These are phyloP conservation scores for Karstenula rhodostoma DNA, from an alignment of 2,329 filamentous ascomycete genomes.

Conservation along the genomic window DNA sequence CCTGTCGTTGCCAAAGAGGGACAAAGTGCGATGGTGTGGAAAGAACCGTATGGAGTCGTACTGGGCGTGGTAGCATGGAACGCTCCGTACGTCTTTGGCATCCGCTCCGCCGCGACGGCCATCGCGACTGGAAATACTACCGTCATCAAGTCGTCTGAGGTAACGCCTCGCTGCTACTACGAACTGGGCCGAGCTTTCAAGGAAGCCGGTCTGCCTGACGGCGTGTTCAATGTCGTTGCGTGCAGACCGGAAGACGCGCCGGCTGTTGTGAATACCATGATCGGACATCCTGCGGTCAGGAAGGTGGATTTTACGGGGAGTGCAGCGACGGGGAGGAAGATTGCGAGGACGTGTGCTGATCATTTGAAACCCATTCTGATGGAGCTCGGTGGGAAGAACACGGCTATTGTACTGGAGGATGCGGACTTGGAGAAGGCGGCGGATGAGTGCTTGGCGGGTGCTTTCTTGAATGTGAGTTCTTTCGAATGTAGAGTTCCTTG, in stretches of 20 bases:
- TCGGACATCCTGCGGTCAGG: conserved; percentile 69
- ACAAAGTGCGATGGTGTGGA: conserved; percentile 68
- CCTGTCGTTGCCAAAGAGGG: conserved; percentile 56
- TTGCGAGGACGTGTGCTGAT: conserved; percentile 18
- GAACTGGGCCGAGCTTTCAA: conserved; percentile 23
- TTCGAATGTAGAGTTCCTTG: too few species aligned
- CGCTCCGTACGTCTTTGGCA: conserved; percentile 53
- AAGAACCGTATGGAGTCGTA: conserved; percentile 79
- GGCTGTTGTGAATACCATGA: conserved; percentile 69
- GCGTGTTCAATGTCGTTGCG: conserved; percentile 74
- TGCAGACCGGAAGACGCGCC: conserved; percentile 66
- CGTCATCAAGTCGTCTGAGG: conserved; percentile 30
- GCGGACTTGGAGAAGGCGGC: conserved; percentile 77
- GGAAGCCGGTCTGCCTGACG: conserved; percentile 76
- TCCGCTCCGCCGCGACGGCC: conserved; percentile 55
- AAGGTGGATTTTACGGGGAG: conserved; percentile 80
- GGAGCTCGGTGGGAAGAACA: conserved; percentile 86
- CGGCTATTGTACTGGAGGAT: conserved; percentile 79
- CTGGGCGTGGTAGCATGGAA: conserved; percentile 78
- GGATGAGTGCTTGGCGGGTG: conserved; percentile 86
- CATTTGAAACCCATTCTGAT: conserved; percentile 60
- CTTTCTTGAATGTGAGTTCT: conserved; percentile 70
- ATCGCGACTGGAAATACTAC: conserved; percentile 62
- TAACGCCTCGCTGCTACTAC: conserved; percentile 26
- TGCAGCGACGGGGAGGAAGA: conserved; percentile 19